Base-by-base conservation (phyloP, 345 rosid species). In the Psidium guajava region DNA sequence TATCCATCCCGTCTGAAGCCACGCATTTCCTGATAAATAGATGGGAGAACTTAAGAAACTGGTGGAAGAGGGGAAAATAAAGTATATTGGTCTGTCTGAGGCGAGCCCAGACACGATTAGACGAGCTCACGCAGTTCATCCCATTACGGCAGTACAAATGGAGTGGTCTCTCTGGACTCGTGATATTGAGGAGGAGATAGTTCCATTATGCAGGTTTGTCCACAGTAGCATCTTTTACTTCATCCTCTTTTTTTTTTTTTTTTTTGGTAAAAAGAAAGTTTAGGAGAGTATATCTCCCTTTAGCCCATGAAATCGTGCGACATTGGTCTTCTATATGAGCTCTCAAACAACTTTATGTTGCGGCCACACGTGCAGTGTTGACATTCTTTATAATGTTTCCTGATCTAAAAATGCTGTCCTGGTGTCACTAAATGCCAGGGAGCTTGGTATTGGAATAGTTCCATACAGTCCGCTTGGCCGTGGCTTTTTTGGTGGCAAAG, bases 61-160 rank as follows among this genome's bases (percentile, higher is more conserved):
- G 5, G 89, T 88, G 54, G 88, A 89, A 84, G 92, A 91, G 64
- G 91, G 91, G 56, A 88, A 92, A 83, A 86, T 90, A 8, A 92
- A 89, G 84, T 87, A 88, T 15, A 87, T 87, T n/a, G 91, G 92
- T 15, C 73, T 92, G 74, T 91, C 89, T 36, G 94, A 91, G 86
- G 89, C 91, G 5, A 86, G 91, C 86, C 86, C 87, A 2, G 91
- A 88, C 77, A 90, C 91, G 4, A 84, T 88, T 36, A 90, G 85
- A 52, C 87, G 91, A 82, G 91, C 91, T 10, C 92, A 89, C 86
- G 91, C 89, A 25, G 89, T 90, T 87, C 93, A 90, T 87, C 92
- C 92, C 21, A 86, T 90, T 21, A 88, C 92, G 27, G 91, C 93
- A 9, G 54, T 92, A 18, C 88, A 90, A 84, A 87, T 91, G 92